Conservation (phyloP, 306 rosid species). For the Quercus robur region DNA sequence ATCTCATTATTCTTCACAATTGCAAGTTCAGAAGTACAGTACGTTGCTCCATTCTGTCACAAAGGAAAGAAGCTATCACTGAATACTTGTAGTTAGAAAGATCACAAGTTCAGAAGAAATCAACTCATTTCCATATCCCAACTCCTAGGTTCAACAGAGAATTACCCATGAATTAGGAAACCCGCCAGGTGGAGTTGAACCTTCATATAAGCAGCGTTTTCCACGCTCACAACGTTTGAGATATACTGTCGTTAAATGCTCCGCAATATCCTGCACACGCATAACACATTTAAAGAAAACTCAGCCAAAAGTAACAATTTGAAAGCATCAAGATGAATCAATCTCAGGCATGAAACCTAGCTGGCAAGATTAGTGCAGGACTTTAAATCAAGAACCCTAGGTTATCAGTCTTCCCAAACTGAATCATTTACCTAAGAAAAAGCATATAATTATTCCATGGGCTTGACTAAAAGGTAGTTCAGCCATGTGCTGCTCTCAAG, state of each 20-base stretch:
- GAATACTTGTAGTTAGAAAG: background rate
- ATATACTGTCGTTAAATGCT: constrained; percentile 82
- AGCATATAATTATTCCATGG: background rate
- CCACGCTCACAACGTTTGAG: constrained; percentile 94
- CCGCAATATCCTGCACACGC: constrained; percentile 77
- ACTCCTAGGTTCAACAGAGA: constrained; percentile 2
- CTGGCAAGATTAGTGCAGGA: background rate
- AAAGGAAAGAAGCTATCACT: background rate
- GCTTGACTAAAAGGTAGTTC: background rate
- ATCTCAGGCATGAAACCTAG: background rate
- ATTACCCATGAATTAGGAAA: constrained; percentile 97
- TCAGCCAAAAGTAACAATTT: background rate
- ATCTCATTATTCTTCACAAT: constrained; percentile 88
- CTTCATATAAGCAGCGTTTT: constrained; percentile 94
- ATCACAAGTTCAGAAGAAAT: background rate
- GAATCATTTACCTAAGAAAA: background rate
- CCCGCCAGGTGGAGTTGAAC: constrained; percentile 93
- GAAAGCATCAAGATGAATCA: background rate
- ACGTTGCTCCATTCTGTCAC: constrained; percentile 81
- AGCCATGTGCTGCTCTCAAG: background rate
- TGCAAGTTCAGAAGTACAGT: constrained; percentile 79
- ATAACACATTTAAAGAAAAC: constrained; percentile 5
- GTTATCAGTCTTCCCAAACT: background rate
- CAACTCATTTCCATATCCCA: background rate
- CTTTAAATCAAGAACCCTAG: background rate